Conservation (phyloP, 2,329 filamentous ascomycete species). For the Penicillium polonicum region DNA sequence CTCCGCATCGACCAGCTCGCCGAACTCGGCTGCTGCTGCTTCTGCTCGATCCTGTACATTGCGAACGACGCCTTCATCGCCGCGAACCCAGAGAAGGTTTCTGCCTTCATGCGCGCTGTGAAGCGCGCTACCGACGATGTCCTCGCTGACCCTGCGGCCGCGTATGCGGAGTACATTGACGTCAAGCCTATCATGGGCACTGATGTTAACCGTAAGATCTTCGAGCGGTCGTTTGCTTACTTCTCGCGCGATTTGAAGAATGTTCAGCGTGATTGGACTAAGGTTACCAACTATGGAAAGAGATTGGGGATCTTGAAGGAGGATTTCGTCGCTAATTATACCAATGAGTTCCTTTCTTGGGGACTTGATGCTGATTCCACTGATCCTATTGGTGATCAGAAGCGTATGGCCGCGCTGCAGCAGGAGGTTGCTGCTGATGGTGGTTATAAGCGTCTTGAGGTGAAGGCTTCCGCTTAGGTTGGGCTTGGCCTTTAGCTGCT, state of each 20-base stretch:
- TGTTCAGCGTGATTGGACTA: conserved; percentile 70
- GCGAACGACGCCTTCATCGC: conserved; percentile 69
- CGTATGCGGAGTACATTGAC: conserved; percentile 68
- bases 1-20: conserved; percentile 77
- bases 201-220: conserved; percentile 72
- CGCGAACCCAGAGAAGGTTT: conserved; percentile 65
- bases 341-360: conserved; percentile 70
- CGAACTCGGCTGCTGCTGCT: conserved; percentile 78
- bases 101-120: conserved; percentile 68
- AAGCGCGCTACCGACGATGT: conserved; percentile 74
- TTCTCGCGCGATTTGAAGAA: conserved; percentile 74
- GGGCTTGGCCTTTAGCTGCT: not conserved
- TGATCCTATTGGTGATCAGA: conserved; percentile 71
- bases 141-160: conserved; percentile 59
- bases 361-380: conserved; percentile 60
- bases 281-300: conserved; percentile 76
- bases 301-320: conserved; percentile 65
- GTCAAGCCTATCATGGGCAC: conserved; percentile 71
- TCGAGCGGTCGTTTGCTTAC: conserved; percentile 75
- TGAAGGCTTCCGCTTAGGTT: conserved; percentile 28
- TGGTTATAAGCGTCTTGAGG: conserved; percentile 52
- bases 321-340: conserved; percentile 69
- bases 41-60: conserved; percentile 79
- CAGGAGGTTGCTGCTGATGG: conserved; percentile 63
- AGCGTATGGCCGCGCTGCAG: conserved; percentile 69